Percentiles rank a stretch among this genome's conserved stretches.
Conservation (phyloP, 1,284 basidiomycete genomes). For the Malassezia slooffiae region DNA sequence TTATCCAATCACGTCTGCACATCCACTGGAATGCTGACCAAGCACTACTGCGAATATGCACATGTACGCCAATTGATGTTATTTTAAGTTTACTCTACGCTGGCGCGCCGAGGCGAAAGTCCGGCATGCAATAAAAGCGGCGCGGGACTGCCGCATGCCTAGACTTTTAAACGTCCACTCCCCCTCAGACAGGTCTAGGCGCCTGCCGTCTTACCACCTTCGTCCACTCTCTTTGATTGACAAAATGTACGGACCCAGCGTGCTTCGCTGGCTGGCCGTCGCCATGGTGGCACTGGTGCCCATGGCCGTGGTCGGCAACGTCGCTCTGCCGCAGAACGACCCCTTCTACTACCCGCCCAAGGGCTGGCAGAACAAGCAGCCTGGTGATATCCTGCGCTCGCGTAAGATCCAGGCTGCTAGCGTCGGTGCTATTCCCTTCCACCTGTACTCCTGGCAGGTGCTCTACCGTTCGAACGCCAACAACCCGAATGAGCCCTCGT, state of each 20-base stretch:
- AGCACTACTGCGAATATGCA: no score
- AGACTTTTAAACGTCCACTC: no score
- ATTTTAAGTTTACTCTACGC: no score
- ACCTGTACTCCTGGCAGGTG: conserved; percentile 22
- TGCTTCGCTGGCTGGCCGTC: conserved; percentile 12
- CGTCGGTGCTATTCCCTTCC: conserved; percentile 14
- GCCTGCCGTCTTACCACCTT: no score
- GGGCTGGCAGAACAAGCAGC: conserved; percentile 13
- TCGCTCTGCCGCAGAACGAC: conserved; percentile 11
- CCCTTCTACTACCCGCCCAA: conserved; percentile 15
- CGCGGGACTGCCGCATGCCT: no score
- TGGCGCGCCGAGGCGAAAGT: no score
- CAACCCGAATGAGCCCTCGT: conserved; percentile 4
- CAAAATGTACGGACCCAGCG: conserved; percentile 10
- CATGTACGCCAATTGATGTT: no score
- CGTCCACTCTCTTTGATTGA: no score
- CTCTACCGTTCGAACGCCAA: conserved; percentile 21
- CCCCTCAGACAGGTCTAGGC: no score
- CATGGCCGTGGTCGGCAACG: conserved; percentile 2
- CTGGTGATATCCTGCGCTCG: conserved; percentile 25
- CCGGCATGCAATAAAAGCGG: no score
- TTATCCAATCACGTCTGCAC: no score
- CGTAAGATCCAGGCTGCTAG: conserved; percentile 25
- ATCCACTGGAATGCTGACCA: no score
- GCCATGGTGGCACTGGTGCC: conserved; percentile 10